Evolutionary conservation across 2,329 filamentous ascomycete genomes (phyloP).

Genomic region (Corniculantispora saksenae): DNA sequence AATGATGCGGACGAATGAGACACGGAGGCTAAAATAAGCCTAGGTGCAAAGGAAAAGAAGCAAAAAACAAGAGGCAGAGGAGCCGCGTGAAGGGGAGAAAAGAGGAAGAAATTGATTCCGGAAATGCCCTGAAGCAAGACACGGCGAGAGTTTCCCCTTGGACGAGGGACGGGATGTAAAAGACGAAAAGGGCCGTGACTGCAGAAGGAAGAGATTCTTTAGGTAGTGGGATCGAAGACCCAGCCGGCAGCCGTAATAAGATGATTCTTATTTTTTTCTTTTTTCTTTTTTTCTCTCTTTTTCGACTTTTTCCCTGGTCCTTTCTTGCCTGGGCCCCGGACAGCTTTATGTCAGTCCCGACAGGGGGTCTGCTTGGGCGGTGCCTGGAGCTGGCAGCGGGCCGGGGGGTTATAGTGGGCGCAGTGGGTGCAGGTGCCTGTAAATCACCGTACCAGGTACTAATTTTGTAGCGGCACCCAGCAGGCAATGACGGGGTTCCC

Average conservation of each 20-base stretch:
- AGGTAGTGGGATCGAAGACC: slow-evolving; percentile 2
- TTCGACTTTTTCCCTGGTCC: background rate
- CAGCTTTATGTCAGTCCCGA: slow-evolving; percentile 17
- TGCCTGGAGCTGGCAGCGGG: background rate
- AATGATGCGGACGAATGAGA: slow-evolving; percentile 6
- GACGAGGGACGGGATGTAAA: background rate
- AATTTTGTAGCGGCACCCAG: background rate
- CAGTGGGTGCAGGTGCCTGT: background rate
- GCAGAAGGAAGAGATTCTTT: background rate
- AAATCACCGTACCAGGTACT: slow-evolving; percentile 8
- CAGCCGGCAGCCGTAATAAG: background rate
- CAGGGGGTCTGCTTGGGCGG: slow-evolving; percentile 4
- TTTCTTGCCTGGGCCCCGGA: slow-evolving; percentile 1
- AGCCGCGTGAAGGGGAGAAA: background rate
- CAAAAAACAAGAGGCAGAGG: background rate
- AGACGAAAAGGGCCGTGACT: background rate
- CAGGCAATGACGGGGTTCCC: slow-evolving; percentile 3
- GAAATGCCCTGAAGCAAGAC: slow-evolving; percentile 1
- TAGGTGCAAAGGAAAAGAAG: background rate
- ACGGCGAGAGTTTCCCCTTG: background rate
- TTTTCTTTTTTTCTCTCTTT: background rate
- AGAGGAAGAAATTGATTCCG: background rate
- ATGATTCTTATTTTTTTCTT: background rate
- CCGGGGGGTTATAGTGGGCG: background rate
- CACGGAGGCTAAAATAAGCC: background rate